Evolutionary conservation across 2,329 filamentous ascomycete species (phyloP).

Genomic region (Fusarium luffae): DNA sequence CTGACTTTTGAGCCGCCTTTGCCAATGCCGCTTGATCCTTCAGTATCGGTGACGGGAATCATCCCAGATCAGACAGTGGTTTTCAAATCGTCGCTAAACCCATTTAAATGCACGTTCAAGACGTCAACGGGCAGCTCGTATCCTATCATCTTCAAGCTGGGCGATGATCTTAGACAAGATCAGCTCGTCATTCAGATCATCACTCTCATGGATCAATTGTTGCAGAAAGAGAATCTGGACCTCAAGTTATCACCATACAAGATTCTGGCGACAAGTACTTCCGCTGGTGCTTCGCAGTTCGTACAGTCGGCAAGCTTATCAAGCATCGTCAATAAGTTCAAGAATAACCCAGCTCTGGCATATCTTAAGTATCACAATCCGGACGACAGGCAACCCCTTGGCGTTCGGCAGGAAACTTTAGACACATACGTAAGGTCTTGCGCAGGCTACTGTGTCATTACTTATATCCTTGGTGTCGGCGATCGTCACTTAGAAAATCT

Average conservation of each 20-base stretch:
- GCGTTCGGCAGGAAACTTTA: slow-evolving; percentile 90
- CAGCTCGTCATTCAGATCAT: slow-evolving; percentile 98
- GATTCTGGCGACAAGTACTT: slow-evolving; percentile 91
- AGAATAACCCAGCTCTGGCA: slow-evolving; percentile 76
- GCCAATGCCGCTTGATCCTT: slow-evolving; percentile 88
- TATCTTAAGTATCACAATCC: slow-evolving; percentile 93
- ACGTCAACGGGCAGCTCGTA: slow-evolving; percentile 82
- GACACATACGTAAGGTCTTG: slow-evolving; percentile 97
- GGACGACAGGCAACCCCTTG: slow-evolving; percentile 81
- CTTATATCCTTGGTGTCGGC: slow-evolving; percentile 95
- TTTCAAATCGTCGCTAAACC: slow-evolving; percentile 94
- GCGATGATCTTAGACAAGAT: slow-evolving; percentile 95
- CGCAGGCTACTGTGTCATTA: slow-evolving; percentile 98
- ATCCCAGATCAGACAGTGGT: slow-evolving; percentile 87
- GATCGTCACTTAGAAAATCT: slow-evolving; percentile 97
- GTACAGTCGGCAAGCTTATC: slow-evolving; percentile 88
- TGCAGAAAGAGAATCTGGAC: slow-evolving; percentile 96
- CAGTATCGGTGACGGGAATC: slow-evolving; percentile 80
- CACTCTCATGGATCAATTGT: slow-evolving; percentile 94
- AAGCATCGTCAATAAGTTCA: slow-evolving; percentile 84
- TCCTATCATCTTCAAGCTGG: slow-evolving; percentile 95
- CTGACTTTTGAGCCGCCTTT: slow-evolving; percentile 84
- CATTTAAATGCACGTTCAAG: slow-evolving; percentile 90
- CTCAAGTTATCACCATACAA: slow-evolving; percentile 95
- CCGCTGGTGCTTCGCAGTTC: slow-evolving; percentile 92